Percentiles rank a stretch among this genome's conserved stretches.
phyloP scores from a whole-genome alignment of 106 monocot species.

The Dendrobium nobile region DNA sequence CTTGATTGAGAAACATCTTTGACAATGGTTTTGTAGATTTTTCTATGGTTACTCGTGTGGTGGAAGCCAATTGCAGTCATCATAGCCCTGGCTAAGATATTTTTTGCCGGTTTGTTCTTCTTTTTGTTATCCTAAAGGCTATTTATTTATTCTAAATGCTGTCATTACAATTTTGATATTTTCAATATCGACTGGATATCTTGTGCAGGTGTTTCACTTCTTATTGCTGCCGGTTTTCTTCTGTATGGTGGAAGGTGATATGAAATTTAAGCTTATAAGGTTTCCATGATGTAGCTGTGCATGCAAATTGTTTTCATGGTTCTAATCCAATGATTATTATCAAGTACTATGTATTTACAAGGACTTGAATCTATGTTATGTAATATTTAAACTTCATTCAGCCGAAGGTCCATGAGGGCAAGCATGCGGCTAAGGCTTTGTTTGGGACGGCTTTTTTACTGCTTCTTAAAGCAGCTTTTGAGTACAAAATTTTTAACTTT shows the following conservation, averaged over 20 bases:
- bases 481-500: no score
- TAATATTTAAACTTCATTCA: background rate
- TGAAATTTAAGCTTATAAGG: background rate
- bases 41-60: conserved; percentile 24
- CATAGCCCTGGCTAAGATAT: conserved; percentile 21
- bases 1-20: no score
- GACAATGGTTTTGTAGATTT: conserved; percentile 8
- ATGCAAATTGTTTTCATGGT: background rate
- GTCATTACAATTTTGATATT: background rate
- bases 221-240: conserved; percentile 32
- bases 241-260: conserved; percentile 30
- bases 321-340: background rate
- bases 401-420: background rate
- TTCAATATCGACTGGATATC: background rate
- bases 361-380: background rate
- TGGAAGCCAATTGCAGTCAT: conserved; percentile 21
- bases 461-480: no score
- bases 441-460: no score
- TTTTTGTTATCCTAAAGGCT: background rate
- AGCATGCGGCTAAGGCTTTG: background rate
- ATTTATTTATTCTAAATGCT: background rate
- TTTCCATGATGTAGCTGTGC: background rate
- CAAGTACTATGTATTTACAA: background rate
- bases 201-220: conserved; percentile 24
- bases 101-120: conserved; percentile 21